phyloP scores from a whole-genome alignment of 257 asterid species.

The Euphrasia confusa region DNA sequence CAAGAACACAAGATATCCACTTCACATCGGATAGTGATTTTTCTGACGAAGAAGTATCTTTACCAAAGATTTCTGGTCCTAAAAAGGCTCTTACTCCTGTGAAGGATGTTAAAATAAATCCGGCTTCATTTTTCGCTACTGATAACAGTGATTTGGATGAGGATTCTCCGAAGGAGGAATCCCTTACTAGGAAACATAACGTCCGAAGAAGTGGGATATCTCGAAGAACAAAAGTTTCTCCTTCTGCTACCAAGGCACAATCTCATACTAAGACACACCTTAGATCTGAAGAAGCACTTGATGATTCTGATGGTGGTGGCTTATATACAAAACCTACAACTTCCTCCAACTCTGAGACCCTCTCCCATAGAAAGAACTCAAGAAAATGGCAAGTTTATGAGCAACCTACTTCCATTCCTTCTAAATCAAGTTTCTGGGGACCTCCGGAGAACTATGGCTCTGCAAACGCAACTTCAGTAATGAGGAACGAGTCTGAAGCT shows the following conservation, averaged over 20 bases:
- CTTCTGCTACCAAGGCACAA: slow-evolving; percentile 25
- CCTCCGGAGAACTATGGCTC: slow-evolving; percentile 3
- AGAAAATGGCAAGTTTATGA: background rate
- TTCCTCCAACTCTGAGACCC: slow-evolving; percentile 29
- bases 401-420: slow-evolving; percentile 24
- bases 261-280: slow-evolving; percentile 25
- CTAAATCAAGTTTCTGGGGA: slow-evolving; percentile 31
- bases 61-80: slow-evolving; percentile 24
- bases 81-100: slow-evolving; percentile 24
- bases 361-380: slow-evolving; percentile 13
- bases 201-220: slow-evolving; percentile 46
- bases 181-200: slow-evolving; percentile 32
- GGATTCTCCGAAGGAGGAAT: slow-evolving; percentile 36
- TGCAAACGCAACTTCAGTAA: background rate
- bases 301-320: slow-evolving; percentile 28
- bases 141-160: slow-evolving; percentile 56
- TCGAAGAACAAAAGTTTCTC: slow-evolving; percentile 59
- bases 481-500: slow-evolving; percentile 12
- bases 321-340: slow-evolving; percentile 27
- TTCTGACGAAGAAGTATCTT: slow-evolving; percentile 43
- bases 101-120: slow-evolving; percentile 18
- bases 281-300: slow-evolving; percentile 26
- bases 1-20: slow-evolving; percentile 28
- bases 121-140: slow-evolving; percentile 38
- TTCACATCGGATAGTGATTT: slow-evolving; percentile 43